Percentiles rank a stretch among this genome's conserved stretches.
Evolutionary conservation across 2,329 filamentous ascomycete genomes (phyloP).

Genomic region (Elsinoe australis): DNA sequence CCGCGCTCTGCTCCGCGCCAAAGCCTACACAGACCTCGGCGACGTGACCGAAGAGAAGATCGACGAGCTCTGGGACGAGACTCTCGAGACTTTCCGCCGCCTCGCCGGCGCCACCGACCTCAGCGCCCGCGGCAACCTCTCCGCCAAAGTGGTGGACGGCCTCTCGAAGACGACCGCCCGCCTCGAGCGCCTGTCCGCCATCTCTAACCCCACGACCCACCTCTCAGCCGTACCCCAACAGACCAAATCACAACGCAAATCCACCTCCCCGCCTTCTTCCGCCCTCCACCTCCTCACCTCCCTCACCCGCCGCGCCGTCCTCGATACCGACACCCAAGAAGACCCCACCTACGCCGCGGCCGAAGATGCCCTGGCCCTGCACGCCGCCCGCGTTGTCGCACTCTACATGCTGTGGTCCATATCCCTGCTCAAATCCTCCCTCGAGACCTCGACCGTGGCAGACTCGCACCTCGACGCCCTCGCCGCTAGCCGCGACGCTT

Average conservation of each 20-base stretch:
- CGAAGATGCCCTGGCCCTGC: constrained; percentile 70
- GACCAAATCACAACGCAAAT: constrained; percentile 30
- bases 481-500: constrained; percentile 45
- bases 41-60: constrained; percentile 78
- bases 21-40: constrained; percentile 78
- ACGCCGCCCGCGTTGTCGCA: constrained; percentile 66
- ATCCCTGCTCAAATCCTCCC: constrained; percentile 42
- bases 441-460: constrained; percentile 35
- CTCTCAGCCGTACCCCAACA: constrained; percentile 52
- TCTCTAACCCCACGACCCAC: constrained; percentile 67
- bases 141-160: constrained; percentile 56
- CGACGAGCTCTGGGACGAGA: constrained; percentile 76
- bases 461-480: constrained; percentile 53
- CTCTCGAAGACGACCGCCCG: constrained; percentile 68
- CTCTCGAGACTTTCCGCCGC: constrained; percentile 62
- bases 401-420: constrained; percentile 95
- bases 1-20: constrained; percentile 73
- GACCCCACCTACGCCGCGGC: constrained; percentile 60
- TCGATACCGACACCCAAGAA: constrained; percentile 43
- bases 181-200: constrained; percentile 69
- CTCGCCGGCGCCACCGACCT: constrained; percentile 62
- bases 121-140: constrained; percentile 61
- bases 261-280: constrained; percentile 19
- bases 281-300: constrained; percentile 63
- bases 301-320: constrained; percentile 65